phyloP scores from a whole-genome alignment of 805 yeast species.

The Komagataella phaffii region DNA sequence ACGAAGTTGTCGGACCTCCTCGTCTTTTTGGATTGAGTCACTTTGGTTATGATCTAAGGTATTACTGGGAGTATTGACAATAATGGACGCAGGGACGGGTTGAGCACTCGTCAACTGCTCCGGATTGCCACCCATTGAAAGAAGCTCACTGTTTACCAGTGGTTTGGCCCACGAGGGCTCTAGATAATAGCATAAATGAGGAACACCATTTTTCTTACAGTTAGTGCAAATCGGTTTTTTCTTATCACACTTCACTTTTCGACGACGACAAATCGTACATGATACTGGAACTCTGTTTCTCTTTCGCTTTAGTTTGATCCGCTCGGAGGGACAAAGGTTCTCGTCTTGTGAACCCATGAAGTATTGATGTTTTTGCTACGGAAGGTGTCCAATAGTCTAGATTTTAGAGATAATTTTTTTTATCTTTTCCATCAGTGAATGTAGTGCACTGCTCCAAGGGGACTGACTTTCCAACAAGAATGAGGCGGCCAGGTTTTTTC shows the following conservation, averaged over 20 bases:
- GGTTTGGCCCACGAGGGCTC: slow-evolving; percentile 51
- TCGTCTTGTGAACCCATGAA: neutral
- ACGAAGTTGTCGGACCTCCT: slow-evolving; percentile 11
- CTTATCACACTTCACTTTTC: slow-evolving; percentile 27
- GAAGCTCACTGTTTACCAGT: slow-evolving; percentile 16
- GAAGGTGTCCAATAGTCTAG: neutral
- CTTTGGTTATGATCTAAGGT: neutral
- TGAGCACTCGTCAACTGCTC: neutral
- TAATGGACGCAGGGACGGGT: neutral
- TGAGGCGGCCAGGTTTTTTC: neutral
- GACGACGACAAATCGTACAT: slow-evolving; percentile 22
- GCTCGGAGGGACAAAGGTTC: neutral
- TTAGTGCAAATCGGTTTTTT: slow-evolving; percentile 43
- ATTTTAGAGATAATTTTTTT: neutral
- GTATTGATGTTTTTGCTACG: neutral
- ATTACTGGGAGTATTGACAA: neutral
- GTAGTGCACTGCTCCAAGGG: neutral
- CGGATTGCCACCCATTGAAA: slow-evolving; percentile 1
- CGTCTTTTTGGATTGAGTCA: slow-evolving; percentile 6
- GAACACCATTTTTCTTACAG: slow-evolving; percentile 44
- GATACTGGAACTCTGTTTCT: slow-evolving; percentile 20
- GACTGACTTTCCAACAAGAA: neutral
- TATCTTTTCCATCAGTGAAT: neutral
- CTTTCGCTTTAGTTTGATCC: neutral
- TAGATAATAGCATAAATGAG: slow-evolving; percentile 41